Evolutionary conservation across 176 grass and related monocot genomes (phyloP), one percentile per base, ranked within the genome.

Genomic region (Carex pumila): DNA sequence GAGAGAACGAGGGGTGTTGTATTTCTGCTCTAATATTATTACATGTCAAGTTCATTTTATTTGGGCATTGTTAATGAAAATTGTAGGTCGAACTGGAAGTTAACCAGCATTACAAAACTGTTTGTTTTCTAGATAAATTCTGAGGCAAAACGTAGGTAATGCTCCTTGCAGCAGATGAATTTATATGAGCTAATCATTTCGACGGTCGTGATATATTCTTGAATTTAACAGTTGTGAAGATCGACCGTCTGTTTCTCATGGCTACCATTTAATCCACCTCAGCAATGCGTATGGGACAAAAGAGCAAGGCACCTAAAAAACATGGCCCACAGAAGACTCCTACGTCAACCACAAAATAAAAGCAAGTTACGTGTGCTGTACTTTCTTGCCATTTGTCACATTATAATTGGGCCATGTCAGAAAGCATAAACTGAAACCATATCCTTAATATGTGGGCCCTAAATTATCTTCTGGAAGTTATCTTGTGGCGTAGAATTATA

Each of bases 391-490:
- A 89, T 71, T 5, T 84, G 13, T 8, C 7, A 19, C 0, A 3
- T 18, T n/a, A 1, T 68, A 13, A 83, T 78, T 84, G 86, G 88
- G 79, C 69, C 81, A 71, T 50, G 61, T 59, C 50, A 49, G 31
- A 83, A 61, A 37, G 12, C 50, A 15, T 57, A 52, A 89, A 87
- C 30, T 55, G 41, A 70, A 70, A 57, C 15, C 73, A 85, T 82
- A 95, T 90, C 88, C 85, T 6, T 54, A 29, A 66, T 30, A 61
- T 84, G 77, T 85, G 3, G 59, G 39, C 11, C 52, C n/a, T 6
- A 21, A 9, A 78, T 86, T 84, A 76, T 86, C 68, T 30, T 87
- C 87, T 92, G 93, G 90, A 17, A 6, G 71, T 86, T 84, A 77
- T 86, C 62, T 39, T 88, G 89, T 92, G 93, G 91, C 18, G 45